A percentile compares a stretch with the other conserved stretches of the same genome.
Conservation (phyloP, 75 land plant genomes). For the Pinus taeda region DNA sequence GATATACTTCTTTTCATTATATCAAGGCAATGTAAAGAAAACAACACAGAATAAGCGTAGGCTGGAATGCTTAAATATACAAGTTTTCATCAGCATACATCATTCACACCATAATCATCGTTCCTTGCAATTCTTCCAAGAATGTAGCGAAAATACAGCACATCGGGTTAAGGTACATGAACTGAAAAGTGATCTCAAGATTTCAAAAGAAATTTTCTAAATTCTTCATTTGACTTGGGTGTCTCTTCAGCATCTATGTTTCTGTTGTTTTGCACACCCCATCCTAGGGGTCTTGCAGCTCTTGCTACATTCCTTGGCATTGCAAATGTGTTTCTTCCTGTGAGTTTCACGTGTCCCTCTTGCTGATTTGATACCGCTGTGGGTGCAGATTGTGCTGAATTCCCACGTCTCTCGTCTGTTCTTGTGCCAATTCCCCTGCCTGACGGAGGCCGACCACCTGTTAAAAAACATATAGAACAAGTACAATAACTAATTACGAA, state of each 20-base stretch:
- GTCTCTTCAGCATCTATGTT: slow-evolving; percentile 23
- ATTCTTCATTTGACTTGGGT: slow-evolving; percentile 89
- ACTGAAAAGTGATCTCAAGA: background rate
- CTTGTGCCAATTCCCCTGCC: slow-evolving; percentile 13
- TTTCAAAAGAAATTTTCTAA: slow-evolving; percentile 70
- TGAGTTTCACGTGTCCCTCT: slow-evolving; percentile 44
- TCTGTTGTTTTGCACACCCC: slow-evolving; percentile 24
- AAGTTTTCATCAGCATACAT: no score
- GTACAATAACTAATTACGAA: background rate
- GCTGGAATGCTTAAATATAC: no score
- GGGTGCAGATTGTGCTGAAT: slow-evolving; percentile 11
- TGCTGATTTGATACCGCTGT: slow-evolving; percentile 27
- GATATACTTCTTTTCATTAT: no score
- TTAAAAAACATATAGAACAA: background rate
- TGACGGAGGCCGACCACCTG: slow-evolving; percentile 14
- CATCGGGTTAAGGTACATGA: no score
- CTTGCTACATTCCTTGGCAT: slow-evolving; percentile 63
- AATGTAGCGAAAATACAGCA: no score
- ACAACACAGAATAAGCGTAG: no score
- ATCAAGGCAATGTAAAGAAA: no score
- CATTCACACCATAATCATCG: no score
- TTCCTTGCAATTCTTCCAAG: no score
- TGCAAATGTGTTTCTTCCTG: slow-evolving; percentile 81
- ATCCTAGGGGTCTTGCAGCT: slow-evolving; percentile 58
- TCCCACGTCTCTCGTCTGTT: slow-evolving; percentile 6